phyloP scores from a whole-genome alignment of 2,329 filamentous ascomycete species.

The Chrysosporium queenslandicum region DNA sequence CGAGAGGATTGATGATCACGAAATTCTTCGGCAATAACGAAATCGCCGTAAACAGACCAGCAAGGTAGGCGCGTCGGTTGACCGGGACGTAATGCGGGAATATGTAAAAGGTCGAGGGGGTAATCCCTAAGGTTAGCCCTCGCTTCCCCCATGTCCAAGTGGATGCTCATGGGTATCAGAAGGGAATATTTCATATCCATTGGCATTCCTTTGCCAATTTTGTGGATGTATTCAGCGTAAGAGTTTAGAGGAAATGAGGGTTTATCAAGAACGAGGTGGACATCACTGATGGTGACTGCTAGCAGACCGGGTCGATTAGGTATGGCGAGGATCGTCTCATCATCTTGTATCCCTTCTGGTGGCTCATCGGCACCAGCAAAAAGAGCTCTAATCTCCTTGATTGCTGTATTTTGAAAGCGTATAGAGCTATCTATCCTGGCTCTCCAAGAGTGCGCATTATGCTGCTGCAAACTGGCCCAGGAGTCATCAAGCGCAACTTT shows the following conservation, averaged over 20 bases:
- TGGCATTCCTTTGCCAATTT: slow-evolving; percentile 94
- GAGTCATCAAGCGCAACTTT: slow-evolving; percentile 69
- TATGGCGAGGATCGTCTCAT: slow-evolving; percentile 75
- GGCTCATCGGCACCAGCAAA: slow-evolving; percentile 77
- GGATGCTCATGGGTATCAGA: slow-evolving; percentile 78
- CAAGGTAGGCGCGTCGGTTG: slow-evolving; percentile 74
- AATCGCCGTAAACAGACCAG: slow-evolving; percentile 75
- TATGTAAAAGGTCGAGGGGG: slow-evolving; percentile 80
- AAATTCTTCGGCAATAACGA: slow-evolving; percentile 92
- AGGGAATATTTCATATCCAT: slow-evolving; percentile 81
- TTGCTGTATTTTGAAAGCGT: slow-evolving; percentile 57
- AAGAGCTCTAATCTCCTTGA: slow-evolving; percentile 64
- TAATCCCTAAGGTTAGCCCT: slow-evolving; percentile 84
- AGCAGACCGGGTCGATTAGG: slow-evolving; percentile 76
- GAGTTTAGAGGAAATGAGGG: slow-evolving; percentile 79
- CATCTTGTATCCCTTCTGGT: slow-evolving; percentile 70
- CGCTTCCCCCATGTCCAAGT: slow-evolving; percentile 82
- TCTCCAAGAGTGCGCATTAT: slow-evolving; percentile 89
- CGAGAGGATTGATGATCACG: slow-evolving; percentile 69
- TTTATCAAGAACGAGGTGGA: slow-evolving; percentile 80
- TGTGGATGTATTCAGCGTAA: slow-evolving; percentile 72
- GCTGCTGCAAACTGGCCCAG: slow-evolving; percentile 59
- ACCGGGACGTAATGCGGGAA: slow-evolving; percentile 67
- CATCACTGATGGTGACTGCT: slow-evolving; percentile 68
- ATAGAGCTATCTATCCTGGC: slow-evolving; percentile 72